These are phyloP conservation scores for Gaertneriomyces sp. DNA, from an alignment of 192 early-diverging fungal genomes.

Conservation along the genomic window DNA sequence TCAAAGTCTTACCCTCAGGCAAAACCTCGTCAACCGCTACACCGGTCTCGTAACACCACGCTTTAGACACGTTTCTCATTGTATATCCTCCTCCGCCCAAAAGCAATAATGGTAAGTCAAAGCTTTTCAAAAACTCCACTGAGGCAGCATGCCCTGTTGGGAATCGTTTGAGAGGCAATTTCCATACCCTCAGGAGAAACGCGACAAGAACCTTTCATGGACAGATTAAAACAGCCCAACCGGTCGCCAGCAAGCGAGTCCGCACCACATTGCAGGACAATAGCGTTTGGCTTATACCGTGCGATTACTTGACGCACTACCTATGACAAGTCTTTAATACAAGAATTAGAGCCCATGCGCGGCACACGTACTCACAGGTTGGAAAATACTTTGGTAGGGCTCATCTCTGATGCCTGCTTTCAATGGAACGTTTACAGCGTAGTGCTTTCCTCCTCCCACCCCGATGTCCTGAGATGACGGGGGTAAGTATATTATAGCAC, in stretches of 20 bases:
- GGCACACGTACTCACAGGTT: conserved; percentile 31
- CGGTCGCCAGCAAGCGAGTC: conserved; percentile 94
- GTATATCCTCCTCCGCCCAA: conserved; percentile 97
- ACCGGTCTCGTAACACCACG: conserved; percentile 94
- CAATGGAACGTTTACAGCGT: conserved; percentile 94
- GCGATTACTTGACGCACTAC: conserved; percentile 95
- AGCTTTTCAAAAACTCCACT: conserved; percentile 85
- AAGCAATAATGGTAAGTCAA: conserved; percentile 86
- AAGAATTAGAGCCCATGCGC: not conserved
- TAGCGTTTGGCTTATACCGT: conserved; percentile 82
- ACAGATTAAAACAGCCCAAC: conserved; percentile 92
- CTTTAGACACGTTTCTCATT: conserved; percentile 81
- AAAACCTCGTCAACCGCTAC: conserved; percentile 71
- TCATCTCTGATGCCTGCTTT: conserved; percentile 94
- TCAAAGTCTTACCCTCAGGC: conserved; percentile 42
- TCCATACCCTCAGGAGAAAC: conserved; percentile 35
- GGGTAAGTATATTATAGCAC: conserved; percentile 1
- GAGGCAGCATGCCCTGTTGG: conserved; percentile 84
- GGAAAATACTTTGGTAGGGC: conserved; percentile 64
- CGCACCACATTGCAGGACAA: conserved; percentile 96
- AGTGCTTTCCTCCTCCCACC: conserved; percentile 80
- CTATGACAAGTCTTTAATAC: conserved; percentile 30
- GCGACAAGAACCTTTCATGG: conserved; percentile 65
- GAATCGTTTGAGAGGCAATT: not conserved
- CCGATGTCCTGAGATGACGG: conserved; percentile 75